Base-by-base conservation (phyloP, 2,329 filamentous ascomycete species). In the Coleophoma eucalyptorum region DNA sequence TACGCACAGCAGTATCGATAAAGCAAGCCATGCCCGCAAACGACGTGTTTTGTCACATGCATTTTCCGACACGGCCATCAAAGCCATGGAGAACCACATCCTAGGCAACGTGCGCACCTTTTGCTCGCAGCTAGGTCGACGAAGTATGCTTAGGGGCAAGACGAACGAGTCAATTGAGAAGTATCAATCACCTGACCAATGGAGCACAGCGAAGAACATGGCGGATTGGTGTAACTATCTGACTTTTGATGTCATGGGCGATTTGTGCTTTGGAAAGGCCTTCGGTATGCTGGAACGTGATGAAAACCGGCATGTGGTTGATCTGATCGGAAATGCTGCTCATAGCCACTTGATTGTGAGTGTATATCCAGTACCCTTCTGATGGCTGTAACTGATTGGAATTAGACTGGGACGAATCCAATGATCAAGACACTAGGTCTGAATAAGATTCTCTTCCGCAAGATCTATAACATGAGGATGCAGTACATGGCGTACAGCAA, bases 401-500 rank as follows among this genome's bases (percentile, higher is more conserved):
- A 11, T 0, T 47, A 62, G 60, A 56, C 60, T 5, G 86, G 86
- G 40, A 84, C 86, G 8, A 87, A 88, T 79, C 85, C 86, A 55
- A 74, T 86, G 12, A 73, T 89, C 46, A 78, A 86, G 64, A 80
- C 77, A 55, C 79, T 87, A 61, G 78, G 80, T 54, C 72, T 90
- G 32, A 86, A 89, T 66, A 83, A 81, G 63, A 65, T 87, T 52
- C 73, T 90, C 48, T 88, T 90, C 68, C 82, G 75, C 51, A 79
- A 77, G 50, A 80, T 90, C 54, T 83, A 86, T 11, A 78, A 77
- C 20, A 83, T 84, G 41, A 79, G 86, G 3, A 84, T 80, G 64
- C 77, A 80, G 53, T 90, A 89, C 64, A 87, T 89, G 78, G 76
- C 78, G 47, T 89, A 89, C 69, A 86, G 83, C 66, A 83, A 84